Conservation (phyloP, 164 flowering plant species). For the Vitis riparia region DNA sequence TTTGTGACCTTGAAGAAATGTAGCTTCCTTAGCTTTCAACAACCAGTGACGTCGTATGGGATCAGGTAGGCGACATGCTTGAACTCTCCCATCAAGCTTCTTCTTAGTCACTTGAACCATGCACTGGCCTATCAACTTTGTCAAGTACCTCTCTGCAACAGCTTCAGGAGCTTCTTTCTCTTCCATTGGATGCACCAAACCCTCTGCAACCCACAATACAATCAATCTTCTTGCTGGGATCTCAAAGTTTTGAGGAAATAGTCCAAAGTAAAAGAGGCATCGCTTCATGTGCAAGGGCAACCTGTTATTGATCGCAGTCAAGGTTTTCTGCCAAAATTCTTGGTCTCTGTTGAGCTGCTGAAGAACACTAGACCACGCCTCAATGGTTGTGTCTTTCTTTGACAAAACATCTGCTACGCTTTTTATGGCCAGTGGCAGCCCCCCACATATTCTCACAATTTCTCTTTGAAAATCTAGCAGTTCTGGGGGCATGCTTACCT, state of each 20-base stretch:
- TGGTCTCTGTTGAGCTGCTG: no score
- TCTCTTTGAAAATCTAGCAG: not conserved
- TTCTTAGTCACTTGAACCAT: conserved; percentile 20
- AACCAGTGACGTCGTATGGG: conserved; percentile 12
- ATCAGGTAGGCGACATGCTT: conserved; percentile 22
- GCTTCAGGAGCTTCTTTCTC: conserved; percentile 12
- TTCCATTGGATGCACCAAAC: conserved; percentile 8
- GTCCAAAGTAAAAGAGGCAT: not conserved
- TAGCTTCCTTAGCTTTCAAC: not conserved
- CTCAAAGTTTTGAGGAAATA: not conserved
- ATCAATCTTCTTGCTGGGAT: conserved; percentile 10
- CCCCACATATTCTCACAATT: not conserved
- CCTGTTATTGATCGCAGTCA: not conserved
- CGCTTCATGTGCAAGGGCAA: not conserved
- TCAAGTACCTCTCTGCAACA: conserved; percentile 18
- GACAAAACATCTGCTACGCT: not conserved
- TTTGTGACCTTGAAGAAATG: conserved; percentile 6
- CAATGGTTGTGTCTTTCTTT: not conserved
- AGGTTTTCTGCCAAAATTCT: not conserved
- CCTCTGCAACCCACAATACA: conserved; percentile 25
- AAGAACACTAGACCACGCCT: not conserved
- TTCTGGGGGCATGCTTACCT: not conserved
- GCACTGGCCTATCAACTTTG: conserved; percentile 16
- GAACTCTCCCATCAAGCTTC: conserved; percentile 28
- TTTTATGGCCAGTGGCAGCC: not conserved